phyloP scores from a whole-genome alignment of 2,329 filamentous ascomycete genomes.

The Sclerotinia subarctica region DNA sequence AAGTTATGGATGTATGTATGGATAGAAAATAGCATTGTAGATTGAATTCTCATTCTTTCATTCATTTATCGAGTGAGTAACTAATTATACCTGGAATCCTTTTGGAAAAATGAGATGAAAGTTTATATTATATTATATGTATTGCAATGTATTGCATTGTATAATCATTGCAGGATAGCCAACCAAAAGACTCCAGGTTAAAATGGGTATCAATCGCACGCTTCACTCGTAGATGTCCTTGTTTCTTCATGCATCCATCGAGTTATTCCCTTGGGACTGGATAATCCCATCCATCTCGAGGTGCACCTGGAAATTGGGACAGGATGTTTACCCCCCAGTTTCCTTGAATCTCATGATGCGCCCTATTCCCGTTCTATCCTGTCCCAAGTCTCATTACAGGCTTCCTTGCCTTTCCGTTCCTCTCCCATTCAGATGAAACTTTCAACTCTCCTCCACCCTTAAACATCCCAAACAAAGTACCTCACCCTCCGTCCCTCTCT shows the following conservation, averaged over 20 bases:
- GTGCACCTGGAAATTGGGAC: not conserved
- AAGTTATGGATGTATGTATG: not conserved
- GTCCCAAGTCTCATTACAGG: not conserved
- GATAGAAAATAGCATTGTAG: no score
- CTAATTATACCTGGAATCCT: no score
- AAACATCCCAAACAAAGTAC: constrained; percentile 65
- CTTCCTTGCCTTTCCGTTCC: not conserved
- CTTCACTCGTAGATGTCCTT: not conserved
- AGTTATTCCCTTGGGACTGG: not conserved
- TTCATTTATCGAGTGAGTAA: no score
- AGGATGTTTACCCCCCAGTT: not conserved
- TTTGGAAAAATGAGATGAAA: no score
- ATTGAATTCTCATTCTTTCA: no score
- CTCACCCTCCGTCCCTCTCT: constrained; percentile 61
- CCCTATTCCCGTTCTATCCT: not conserved
- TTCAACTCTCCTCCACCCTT: constrained; percentile 25
- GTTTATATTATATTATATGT: not conserved
- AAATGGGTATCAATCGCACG: constrained; percentile 9
- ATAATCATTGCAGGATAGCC: constrained; percentile 7
- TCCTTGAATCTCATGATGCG: not conserved
- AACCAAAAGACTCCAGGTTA: constrained; percentile 13
- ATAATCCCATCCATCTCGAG: not conserved
- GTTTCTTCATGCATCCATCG: not conserved
- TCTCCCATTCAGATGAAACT: not conserved
- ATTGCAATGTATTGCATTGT: not conserved